Base-by-base conservation (phyloP, 1,284 basidiomycete genomes). In the Boletus smithii region DNA sequence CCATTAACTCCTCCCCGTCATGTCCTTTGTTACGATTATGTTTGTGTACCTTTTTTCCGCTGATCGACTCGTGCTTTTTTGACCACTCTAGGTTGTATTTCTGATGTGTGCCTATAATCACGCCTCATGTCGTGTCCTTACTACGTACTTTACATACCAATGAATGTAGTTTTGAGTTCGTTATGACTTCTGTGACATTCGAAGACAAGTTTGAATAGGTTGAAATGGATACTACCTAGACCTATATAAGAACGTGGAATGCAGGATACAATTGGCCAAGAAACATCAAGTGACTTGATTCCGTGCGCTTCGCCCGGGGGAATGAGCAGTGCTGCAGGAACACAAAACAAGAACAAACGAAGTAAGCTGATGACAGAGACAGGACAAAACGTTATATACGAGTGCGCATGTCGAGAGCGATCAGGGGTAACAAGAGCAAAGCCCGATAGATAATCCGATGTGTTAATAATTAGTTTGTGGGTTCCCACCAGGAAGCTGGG, bases 351-450 rank as follows among this genome's bases (percentile, higher is more conserved):
- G 45, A 52, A 53, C 53, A 52, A 57, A 56, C 46, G 22, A 54
- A 59, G 48, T 55, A 53, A 62, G 49, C 65, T 50, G 48, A 66
- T 46, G 62, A 57, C 57, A 47, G 44, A 49, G 60, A 64, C 56
- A 65, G 49, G 49, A 65, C 67, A 66, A 66, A 64, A 64, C 62
- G 60, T 62, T 65, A 59, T 54, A 60, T 52, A 68, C 50, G 53
- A 60, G 54, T 54, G 61, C 62, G 53, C 63, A 69, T 64, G 64
- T 68, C 67, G 66, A 65, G 60, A 65, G 67, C 63, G 60, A 68
- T 65, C 48, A 48, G 35, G 62, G 66, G 63, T 65, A 69, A 69
- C 64, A 66, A 48, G 53, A 67, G 56, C 62, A 67, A 54, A 56
- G 49, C 52, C 61, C 52, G 45, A 65, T 58, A 68, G 53, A 62